Base-by-base conservation (phyloP, 2,329 filamentous ascomycete species). In the Fusarium cyanostomum region DNA sequence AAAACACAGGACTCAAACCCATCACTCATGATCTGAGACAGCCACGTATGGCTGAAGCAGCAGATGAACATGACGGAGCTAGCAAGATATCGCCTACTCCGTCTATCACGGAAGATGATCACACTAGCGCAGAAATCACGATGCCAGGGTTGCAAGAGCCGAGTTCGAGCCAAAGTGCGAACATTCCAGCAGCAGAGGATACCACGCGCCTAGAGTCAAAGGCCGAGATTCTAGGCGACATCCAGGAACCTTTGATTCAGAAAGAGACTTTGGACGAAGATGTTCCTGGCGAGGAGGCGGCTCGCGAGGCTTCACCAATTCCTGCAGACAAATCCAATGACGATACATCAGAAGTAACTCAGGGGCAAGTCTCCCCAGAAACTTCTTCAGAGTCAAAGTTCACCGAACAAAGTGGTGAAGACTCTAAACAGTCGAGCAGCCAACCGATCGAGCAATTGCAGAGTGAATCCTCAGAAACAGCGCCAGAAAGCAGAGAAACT, bases 1-100 rank as follows among this genome's bases (percentile, higher is more conserved):
- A 67, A 39, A 53, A 59, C 33, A 65, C 67, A 67, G 62, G 50
- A 68, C 59, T 71, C 71, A 59, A 60, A 49, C 53, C 50, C 49
- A 57, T 44, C 42, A 28, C 52, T 66, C 58, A 55, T 39, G 43
- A 57, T 48, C 37, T 38, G 39, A 54, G 30, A 45, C 62, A 51
- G 59, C 53, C 46, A 39, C 56, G 37, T 16, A 42, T 41, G 53
- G 52, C 44, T 59, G 64, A 54, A 52, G 35, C 30, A 39, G 27
- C n/a, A n/a, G 56, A 57, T 16, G 50, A 57, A 31, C 44, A 55
- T 12, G 18, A 59, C 11, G 38, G 45, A 44, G 27, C 13, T 15
- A 24, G 8, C 10, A 9, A 52, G 31, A 42, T 16, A 27, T 15
- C 18, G 31, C 42, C 12, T 28, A 34, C 34, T 39, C 43, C n/a